phyloP scores from a whole-genome alignment of 176 grass and related monocot species.

The Oryza longistaminata region DNA sequence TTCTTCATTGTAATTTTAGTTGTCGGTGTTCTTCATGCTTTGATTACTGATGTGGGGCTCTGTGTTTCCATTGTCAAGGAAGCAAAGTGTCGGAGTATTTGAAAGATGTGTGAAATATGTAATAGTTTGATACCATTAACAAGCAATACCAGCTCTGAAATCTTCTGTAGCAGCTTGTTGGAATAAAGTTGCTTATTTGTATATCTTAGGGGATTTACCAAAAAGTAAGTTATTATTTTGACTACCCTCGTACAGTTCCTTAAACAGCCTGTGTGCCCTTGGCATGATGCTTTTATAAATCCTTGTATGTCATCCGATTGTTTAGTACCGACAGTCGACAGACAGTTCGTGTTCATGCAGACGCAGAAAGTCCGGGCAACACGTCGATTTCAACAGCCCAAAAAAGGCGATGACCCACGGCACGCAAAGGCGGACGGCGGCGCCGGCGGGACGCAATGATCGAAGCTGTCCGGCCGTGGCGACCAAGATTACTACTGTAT shows the following conservation, averaged over 20 bases:
- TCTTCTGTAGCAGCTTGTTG: conserved; percentile 19
- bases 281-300: not conserved
- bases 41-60: not conserved
- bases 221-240: not conserved
- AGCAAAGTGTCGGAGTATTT: not conserved
- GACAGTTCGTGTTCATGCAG: no score
- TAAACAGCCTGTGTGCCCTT: not conserved
- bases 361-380: no score
- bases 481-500: not conserved
- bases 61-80: not conserved
- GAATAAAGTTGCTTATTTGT: conserved; percentile 17
- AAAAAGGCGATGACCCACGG: not conserved
- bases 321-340: no score
- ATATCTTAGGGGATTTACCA: not conserved
- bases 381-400: no score
- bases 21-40: conserved; percentile 31
- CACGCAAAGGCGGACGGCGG: not conserved
- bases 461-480: not conserved
- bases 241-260: not conserved
- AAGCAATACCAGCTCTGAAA: not conserved
- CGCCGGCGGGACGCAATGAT: conserved; percentile 15
- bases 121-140: conserved; percentile 2
- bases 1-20: not conserved
- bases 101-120: conserved; percentile 13
- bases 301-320: not conserved